phyloP scores from a whole-genome alignment of 2,329 filamentous ascomycete species.

The Sphaerostilbella broomeana region DNA sequence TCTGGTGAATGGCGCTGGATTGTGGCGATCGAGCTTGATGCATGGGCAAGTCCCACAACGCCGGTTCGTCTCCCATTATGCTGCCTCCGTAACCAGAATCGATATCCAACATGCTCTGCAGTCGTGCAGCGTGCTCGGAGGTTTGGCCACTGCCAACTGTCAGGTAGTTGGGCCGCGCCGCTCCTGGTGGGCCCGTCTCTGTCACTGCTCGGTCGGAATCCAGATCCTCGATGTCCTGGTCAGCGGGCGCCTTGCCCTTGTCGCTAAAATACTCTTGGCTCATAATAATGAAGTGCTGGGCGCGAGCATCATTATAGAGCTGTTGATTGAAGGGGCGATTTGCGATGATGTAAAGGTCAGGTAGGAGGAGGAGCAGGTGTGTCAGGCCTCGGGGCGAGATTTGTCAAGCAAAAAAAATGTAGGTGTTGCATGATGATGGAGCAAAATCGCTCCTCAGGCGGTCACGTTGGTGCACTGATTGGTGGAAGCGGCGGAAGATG shows the following conservation, averaged over 20 bases:
- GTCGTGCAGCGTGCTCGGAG: slow-evolving; percentile 71
- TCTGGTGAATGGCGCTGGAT: slow-evolving; percentile 80
- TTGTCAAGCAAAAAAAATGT: slow-evolving; percentile 18
- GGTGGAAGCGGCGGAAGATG: slow-evolving; percentile 19
- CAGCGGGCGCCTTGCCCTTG: slow-evolving; percentile 45
- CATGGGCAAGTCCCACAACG: slow-evolving; percentile 37
- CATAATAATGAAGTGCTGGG: slow-evolving; percentile 37
- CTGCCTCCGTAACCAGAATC: slow-evolving; percentile 93
- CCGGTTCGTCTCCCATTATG: slow-evolving; percentile 53
- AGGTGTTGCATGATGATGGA: slow-evolving; percentile 18
- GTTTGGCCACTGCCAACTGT: slow-evolving; percentile 78
- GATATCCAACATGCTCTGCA: slow-evolving; percentile 74
- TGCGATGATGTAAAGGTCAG: slow-evolving; percentile 17
- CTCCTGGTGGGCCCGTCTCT: slow-evolving; percentile 22
- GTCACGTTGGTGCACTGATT: slow-evolving; percentile 23
- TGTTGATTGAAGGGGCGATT: background rate
- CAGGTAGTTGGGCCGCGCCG: slow-evolving; percentile 62
- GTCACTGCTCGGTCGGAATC: slow-evolving; percentile 20
- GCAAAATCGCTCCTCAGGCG: slow-evolving; percentile 12
- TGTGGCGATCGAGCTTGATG: slow-evolving; percentile 44
- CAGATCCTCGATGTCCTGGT: slow-evolving; percentile 20
- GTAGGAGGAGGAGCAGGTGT: slow-evolving; percentile 16
- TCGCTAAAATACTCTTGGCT: slow-evolving; percentile 52
- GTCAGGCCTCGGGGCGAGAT: slow-evolving; percentile 13
- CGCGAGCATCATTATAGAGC: slow-evolving; percentile 30